Percentiles rank a stretch among this genome's conserved stretches.
Conservation (phyloP, 371 early-diverging fungal species). For the Rhizopus delemar region DNA sequence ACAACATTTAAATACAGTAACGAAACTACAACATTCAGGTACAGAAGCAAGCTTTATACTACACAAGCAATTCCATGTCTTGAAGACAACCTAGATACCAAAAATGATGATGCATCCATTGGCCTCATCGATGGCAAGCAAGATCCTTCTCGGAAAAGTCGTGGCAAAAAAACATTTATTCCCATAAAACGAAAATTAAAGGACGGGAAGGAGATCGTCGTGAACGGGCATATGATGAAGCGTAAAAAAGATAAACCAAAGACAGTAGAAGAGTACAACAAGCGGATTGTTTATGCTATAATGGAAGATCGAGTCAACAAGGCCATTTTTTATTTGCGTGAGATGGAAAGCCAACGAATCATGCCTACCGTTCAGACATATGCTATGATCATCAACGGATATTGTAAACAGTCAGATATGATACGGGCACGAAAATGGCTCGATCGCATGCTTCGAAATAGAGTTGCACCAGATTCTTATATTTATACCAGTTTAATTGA, state of each 20-base stretch:
- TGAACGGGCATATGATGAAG: conserved; percentile 15
- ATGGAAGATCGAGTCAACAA: conserved; percentile 33
- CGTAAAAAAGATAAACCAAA: conserved; percentile 17
- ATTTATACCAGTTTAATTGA: conserved; percentile 52
- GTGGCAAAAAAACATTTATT: background rate
- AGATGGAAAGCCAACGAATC: conserved; percentile 30
- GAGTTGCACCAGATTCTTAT: conserved; percentile 33
- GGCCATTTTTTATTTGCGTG: conserved; percentile 32
- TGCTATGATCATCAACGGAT: conserved; percentile 44
- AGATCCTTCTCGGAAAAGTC: background rate
- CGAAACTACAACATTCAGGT: background rate
- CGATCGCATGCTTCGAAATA: conserved; percentile 35
- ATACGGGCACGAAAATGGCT: conserved; percentile 37
- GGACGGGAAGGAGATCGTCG: background rate
- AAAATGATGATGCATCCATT: background rate
- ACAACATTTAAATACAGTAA: background rate
- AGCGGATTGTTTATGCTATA: conserved; percentile 17
- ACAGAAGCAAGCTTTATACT: background rate
- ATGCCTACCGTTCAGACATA: conserved; percentile 34
- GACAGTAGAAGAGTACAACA: conserved; percentile 28
- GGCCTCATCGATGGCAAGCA: too few relatives aligned
- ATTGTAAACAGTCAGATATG: conserved; percentile 36
- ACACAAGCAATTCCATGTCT: background rate
- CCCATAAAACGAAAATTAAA: background rate
- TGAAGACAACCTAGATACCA: background rate